These are phyloP conservation scores for Ascochyta lentis DNA, from an alignment of 2,329 filamentous ascomycete species.

Conservation along the genomic window DNA sequence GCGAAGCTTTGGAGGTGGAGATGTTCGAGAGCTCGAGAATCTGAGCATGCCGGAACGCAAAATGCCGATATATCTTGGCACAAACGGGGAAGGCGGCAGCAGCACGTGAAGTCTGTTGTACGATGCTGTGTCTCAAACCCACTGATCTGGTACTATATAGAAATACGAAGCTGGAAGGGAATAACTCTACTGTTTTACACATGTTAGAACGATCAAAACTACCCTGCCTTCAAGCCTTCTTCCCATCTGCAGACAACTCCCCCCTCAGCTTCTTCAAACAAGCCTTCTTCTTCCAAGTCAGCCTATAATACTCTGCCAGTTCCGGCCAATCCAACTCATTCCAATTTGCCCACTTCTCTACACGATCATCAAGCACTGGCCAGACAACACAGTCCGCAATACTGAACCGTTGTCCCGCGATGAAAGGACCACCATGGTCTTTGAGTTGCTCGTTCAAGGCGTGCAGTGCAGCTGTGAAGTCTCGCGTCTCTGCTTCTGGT, in stretches of 20 bases:
- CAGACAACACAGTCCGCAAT: conserved; percentile 45
- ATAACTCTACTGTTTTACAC: no score
- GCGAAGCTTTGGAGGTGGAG: conserved; percentile 25
- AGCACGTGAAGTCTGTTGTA: conserved; percentile 5
- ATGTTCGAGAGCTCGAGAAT: conserved; percentile 24
- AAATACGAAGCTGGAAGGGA: no score
- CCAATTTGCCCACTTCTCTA: conserved; percentile 33
- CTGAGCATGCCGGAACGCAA: conserved; percentile 22
- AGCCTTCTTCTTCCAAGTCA: conserved; percentile 43
- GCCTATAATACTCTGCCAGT: conserved; percentile 36
- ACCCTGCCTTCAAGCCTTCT: background rate
- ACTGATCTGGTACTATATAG: no score
- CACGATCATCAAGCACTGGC: conserved; percentile 40
- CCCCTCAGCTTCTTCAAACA: conserved; percentile 32
- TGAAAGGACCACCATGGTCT: conserved; percentile 30
- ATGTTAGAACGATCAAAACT: background rate
- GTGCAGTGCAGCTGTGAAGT: conserved; percentile 24
- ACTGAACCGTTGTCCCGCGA: conserved; percentile 40
- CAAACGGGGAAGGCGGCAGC: background rate
- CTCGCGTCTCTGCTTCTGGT: background rate
- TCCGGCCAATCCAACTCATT: conserved; percentile 24
- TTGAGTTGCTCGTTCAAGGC: conserved; percentile 30
- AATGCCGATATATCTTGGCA: conserved; percentile 27
- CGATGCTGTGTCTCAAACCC: no score
- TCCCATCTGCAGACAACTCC: conserved; percentile 14